phyloP scores from a whole-genome alignment of 208 protist species.

The Trichomonas vaginalis region DNA sequence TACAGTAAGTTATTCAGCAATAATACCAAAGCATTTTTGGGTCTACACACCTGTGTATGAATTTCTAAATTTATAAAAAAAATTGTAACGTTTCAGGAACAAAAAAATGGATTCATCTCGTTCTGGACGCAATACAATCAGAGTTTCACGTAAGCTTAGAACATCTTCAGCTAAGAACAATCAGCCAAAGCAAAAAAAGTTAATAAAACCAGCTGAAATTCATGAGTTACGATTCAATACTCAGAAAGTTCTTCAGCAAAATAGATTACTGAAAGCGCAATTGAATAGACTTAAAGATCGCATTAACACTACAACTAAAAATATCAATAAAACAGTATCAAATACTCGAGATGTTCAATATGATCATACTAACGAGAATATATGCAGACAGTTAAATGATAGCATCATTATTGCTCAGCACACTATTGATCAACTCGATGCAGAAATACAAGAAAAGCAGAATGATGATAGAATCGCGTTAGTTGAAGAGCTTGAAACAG shows the following conservation, averaged over 20 bases:
- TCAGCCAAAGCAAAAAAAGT: too few species aligned
- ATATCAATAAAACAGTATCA: not conserved
- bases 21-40: too few species aligned
- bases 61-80: too few species aligned
- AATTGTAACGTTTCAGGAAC: too few species aligned
- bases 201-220: not conserved
- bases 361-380: not conserved
- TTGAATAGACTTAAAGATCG: not conserved
- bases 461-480: not conserved
- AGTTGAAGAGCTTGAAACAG: not conserved
- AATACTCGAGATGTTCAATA: not conserved
- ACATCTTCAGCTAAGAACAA: too few species aligned
- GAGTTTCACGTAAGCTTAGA: too few species aligned
- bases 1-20: too few species aligned
- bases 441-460: not conserved
- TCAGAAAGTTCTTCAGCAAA: not conserved
- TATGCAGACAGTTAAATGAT: not conserved
- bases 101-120: too few species aligned
- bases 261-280: not conserved
- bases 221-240: not conserved
- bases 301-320: not conserved
- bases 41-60: too few species aligned
- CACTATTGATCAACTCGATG: not conserved
- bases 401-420: not conserved
- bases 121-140: too few species aligned